phyloP scores from a whole-genome alignment of 2,329 filamentous ascomycete genomes.

The Colletotrichum sp. region DNA sequence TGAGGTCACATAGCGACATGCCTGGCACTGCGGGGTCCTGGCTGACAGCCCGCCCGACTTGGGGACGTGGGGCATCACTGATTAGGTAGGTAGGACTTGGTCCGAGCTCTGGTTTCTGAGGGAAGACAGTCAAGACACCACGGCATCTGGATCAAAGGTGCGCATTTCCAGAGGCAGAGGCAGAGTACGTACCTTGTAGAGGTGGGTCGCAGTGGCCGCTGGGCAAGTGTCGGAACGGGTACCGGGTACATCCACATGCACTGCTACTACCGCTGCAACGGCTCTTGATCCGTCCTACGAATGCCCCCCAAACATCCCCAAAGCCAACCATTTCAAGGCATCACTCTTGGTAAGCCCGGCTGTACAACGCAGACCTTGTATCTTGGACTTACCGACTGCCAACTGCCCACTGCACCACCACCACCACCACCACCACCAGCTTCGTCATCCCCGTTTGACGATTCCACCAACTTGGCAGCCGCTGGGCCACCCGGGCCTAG shows the following conservation, averaged over 20 bases:
- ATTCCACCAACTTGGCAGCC: slow-evolving; percentile 1
- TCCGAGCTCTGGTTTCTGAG: neutral
- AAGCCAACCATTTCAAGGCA: neutral
- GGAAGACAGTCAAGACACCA: neutral
- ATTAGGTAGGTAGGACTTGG: neutral
- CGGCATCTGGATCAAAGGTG: neutral
- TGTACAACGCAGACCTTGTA: neutral
- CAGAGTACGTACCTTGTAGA: neutral
- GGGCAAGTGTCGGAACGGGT: neutral
- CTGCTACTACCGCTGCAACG: slow-evolving; percentile 6
- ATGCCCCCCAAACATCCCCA: neutral
- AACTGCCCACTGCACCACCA: neutral
- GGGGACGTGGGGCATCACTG: neutral
- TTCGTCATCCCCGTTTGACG: slow-evolving; percentile 19
- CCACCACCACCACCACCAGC: neutral
- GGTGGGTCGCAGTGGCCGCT: neutral
- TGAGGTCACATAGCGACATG: neutral
- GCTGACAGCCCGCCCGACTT: neutral
- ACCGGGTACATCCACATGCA: slow-evolving; percentile 13
- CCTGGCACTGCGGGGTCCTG: slow-evolving; percentile 12
- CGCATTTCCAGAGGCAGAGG: neutral
- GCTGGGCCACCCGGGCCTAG: slow-evolving; percentile 4
- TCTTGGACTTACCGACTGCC: neutral
- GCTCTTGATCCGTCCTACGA: neutral
- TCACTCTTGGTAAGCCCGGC: neutral